These are phyloP conservation scores for Pilatotrama ljubarskyi DNA, from an alignment of 768 basidiomycete species.

Conservation along the genomic window DNA sequence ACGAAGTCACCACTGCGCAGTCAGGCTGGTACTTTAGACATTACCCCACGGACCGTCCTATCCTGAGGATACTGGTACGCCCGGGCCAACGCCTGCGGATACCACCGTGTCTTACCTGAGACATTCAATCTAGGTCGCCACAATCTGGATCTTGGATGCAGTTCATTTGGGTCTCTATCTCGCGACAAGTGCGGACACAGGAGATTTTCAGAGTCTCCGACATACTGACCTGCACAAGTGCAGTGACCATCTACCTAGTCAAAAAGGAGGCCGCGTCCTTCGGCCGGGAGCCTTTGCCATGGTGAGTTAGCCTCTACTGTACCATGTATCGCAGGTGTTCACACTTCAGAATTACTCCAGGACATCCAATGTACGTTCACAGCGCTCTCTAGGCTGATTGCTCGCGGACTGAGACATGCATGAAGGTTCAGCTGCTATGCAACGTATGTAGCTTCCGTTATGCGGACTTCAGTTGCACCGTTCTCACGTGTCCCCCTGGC, in stretches of 20 bases:
- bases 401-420: too few species aligned
- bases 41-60: slow-evolving; percentile 1
- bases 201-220: too few species aligned
- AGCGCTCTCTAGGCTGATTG: too few species aligned
- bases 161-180: slow-evolving; percentile 5
- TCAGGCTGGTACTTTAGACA: slow-evolving; percentile 6
- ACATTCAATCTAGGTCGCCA: neutral
- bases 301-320: neutral
- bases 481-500: too few species aligned
- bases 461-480: too few species aligned
- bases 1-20: slow-evolving; percentile 8
- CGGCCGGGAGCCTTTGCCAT: slow-evolving; percentile 2
- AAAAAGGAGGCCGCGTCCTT: neutral
- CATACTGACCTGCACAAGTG: neutral
- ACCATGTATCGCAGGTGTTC: neutral
- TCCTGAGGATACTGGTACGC: slow-evolving; percentile 3
- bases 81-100: neutral
- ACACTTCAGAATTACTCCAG: neutral
- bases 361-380: slow-evolving; percentile 1
- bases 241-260: slow-evolving; percentile 10
- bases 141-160: slow-evolving; percentile 2
- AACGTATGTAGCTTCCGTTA: neutral
- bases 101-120: neutral
- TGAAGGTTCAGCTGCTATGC: neutral
- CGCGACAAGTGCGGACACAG: slow-evolving; percentile 1